Evolutionary conservation across 495 filamentous ascomycete genomes (phyloP), one percentile per base, ranked within the genome.

Genomic region (Penicillium cosmopolitanum): DNA sequence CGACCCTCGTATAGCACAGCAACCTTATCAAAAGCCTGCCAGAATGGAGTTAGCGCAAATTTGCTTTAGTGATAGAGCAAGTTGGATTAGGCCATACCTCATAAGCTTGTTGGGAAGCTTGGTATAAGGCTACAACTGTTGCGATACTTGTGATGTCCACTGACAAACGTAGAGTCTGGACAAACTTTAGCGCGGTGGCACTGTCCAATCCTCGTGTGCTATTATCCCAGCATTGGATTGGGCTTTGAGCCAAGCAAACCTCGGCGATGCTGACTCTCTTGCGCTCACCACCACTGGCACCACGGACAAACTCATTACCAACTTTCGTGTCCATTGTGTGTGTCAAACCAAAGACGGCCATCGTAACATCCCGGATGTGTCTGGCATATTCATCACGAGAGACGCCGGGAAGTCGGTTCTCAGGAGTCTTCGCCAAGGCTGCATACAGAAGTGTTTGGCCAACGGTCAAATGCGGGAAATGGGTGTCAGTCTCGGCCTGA

Each of bases 31-130:
- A 87, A 86, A 5, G 36, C 10, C 15, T 40, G 10, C 4, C 12
- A 2, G 2, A 5, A 2, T 40, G 11, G 2, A 40, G 36, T 40
- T n/a, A 40, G 15, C 36, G 11, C 11, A 13, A 1, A n/a, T 40
- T n/a, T 12, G 5, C 36, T 12, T n/a, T 4, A 40, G 12, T 40
- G 12, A n/a, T 12, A 40, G 36, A n/a, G 36, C 10, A 13, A 12
- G 11, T 13, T 40, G 36, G 15, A 8, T 4, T 40, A 40, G 4
- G 7, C 36, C 36, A 13, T 83, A 66, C 57, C 60, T 75, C 71
- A 70, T 93, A 96, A 47, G 93, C 93, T 60, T 82, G 86, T 70
- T 96, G 90, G 7, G 84, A 86, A 1, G 91, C 91, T 68, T 95
- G 91, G 64, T 93, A 95, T 0, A 93, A 77, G 0, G 89, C 87